Evolutionary conservation across 768 basidiomycete genomes (phyloP).

Genomic region (Agrocybe chaxingu): DNA sequence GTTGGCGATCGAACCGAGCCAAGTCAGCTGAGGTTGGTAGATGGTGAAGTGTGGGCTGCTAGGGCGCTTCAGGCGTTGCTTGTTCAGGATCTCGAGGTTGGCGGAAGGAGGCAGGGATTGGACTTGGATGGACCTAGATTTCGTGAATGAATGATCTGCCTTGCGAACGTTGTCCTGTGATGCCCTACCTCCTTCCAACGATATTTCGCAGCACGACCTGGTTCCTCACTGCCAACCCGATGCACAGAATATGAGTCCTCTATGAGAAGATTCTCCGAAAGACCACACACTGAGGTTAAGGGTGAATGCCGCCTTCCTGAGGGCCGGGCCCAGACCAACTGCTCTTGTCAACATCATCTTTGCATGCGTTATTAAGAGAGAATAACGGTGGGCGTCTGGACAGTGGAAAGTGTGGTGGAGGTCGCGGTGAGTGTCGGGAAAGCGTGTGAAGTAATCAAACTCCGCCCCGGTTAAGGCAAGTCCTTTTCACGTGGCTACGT

Average conservation of each 20-base stretch:
- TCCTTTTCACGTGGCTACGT: slow-evolving; percentile 13
- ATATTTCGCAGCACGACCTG: slow-evolving; percentile 35
- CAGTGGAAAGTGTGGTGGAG: slow-evolving; percentile 2
- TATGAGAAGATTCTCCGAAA: slow-evolving; percentile 11
- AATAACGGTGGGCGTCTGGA: slow-evolving; percentile 1
- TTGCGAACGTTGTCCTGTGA: not conserved
- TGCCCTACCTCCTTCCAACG: slow-evolving; percentile 40
- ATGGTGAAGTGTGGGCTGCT: slow-evolving; percentile 95
- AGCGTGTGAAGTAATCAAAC: slow-evolving; percentile 16
- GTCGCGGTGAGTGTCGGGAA: slow-evolving; percentile 20
- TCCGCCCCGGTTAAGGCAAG: slow-evolving; percentile 17
- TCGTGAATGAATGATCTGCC: not conserved
- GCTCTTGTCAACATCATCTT: slow-evolving; percentile 46
- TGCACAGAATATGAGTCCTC: slow-evolving; percentile 12
- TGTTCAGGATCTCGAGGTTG: slow-evolving; percentile 68
- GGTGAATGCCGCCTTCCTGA: slow-evolving; percentile 48
- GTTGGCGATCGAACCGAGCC: slow-evolving; percentile 82
- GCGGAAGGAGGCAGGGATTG: slow-evolving; percentile 62
- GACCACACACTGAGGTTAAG: slow-evolving; percentile 31
- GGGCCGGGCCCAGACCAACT: slow-evolving; percentile 54
- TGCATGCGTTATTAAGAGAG: slow-evolving; percentile 1
- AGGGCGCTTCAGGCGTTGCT: slow-evolving; percentile 85
- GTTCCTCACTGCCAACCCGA: slow-evolving; percentile 35
- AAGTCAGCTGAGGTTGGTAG: slow-evolving; percentile 94
- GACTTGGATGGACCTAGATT: slow-evolving; percentile 53